Evolutionary conservation across 139 green algal species (phyloP).

Genomic region (Spirogloea muscicola): DNA sequence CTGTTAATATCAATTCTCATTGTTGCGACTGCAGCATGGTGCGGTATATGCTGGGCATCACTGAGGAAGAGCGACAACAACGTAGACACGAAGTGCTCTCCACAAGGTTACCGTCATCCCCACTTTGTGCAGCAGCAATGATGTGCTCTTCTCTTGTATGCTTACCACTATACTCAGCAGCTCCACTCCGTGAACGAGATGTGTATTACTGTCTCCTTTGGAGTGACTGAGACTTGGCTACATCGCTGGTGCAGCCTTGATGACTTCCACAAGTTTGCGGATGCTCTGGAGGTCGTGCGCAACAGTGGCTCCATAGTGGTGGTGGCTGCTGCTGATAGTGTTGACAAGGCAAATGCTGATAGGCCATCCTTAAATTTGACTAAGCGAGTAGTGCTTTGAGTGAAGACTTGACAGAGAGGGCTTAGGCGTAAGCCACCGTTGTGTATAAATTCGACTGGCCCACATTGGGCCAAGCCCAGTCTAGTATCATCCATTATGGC

Average conservation of each 20-base stretch:
- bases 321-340: constrained; percentile 29
- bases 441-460: no score
- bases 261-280: constrained; percentile 56
- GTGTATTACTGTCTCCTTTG: neutral
- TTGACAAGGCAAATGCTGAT: constrained; percentile 37
- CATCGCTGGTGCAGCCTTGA: neutral
- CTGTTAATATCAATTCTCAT: neutral
- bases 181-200: constrained; percentile 55
- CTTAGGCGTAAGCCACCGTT: neutral
- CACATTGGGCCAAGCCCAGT: no score
- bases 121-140: constrained; percentile 4
- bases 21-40: constrained; percentile 56
- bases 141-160: neutral
- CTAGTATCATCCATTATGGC: no score
- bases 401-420: neutral
- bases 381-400: neutral
- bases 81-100: constrained; percentile 78
- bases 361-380: neutral
- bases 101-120: constrained; percentile 41
- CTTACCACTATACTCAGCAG: constrained; percentile 38
- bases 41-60: constrained; percentile 85
- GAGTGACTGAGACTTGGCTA: neutral
- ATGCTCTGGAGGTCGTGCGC: constrained; percentile 58
- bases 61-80: constrained; percentile 88
- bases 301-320: constrained; percentile 21